Base-by-base conservation (phyloP, 257 asterid genomes). In the Leptodermis oblonga region DNA sequence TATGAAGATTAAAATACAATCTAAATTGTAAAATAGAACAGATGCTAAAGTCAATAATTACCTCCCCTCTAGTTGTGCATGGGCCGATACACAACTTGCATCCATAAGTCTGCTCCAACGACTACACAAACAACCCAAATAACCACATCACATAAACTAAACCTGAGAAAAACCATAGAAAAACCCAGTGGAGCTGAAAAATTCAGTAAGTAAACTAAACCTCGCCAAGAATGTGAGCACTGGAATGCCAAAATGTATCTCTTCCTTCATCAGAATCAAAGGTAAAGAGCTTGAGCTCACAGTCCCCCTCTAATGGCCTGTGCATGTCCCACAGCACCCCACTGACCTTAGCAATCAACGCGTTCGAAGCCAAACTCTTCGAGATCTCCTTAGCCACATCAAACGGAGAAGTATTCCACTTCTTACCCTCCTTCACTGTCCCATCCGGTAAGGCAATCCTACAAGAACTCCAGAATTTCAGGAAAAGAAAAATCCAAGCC, bases 161-260 rank as follows among this genome's bases (percentile, higher is more conserved):
- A 52, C 23, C 17, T 25, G 67, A 30, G 39, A 37, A 58, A 33
- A 8, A 33, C 0, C 15, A 11, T 23, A 41, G 41, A 62, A 54
- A 73, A 55, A 25, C 33, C 58, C 18, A 71, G 60, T 42, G 70
- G 13, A 52, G 65, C 13, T 7, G 6, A 1, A 37, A 43, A 65
- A 45, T 18, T 2, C 60, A 54, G 25, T 23, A 31, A 4, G 5
- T 11, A 42, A 18, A 14, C 10, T 33, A 66, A 69, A 91, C 99
- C 97, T 94, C 89, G 62, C 98, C 99, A 8, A 94, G 97, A 79
- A 94, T 91, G 82, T 94, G 98, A 12, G 99, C 99, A 76, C 98
- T 94, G 0, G 99, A 94, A 71, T 94, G 99, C 99, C 99, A 94
- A 67, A 94, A 94, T 7, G 98, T 92, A 74, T 92, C 97, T 4